Evolutionary conservation across 108 stramenopile genomes (phyloP).

Genomic region (Mediolabrus comicus): DNA sequence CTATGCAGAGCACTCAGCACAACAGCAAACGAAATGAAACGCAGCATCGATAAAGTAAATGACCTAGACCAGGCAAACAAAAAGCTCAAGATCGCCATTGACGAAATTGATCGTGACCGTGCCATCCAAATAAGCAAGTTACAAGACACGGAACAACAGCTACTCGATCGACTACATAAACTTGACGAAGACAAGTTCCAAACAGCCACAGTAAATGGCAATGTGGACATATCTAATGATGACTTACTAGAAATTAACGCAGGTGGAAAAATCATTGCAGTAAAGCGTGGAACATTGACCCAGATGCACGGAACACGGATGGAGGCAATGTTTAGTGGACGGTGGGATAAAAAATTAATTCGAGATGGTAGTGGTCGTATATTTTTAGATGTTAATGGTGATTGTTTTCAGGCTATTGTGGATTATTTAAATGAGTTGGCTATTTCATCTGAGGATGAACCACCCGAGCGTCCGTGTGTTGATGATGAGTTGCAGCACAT

Average conservation of each 20-base stretch:
- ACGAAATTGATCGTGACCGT: neutral
- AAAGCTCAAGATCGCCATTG: neutral
- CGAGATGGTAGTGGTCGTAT: conserved; percentile 17
- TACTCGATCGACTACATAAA: neutral
- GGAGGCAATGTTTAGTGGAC: conserved; percentile 27
- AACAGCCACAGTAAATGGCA: neutral
- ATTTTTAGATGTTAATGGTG: conserved; percentile 14
- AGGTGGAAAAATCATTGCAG: conserved; percentile 3
- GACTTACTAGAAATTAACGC: conserved; percentile 17
- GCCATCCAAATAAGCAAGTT: neutral
- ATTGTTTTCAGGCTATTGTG: conserved; percentile 4
- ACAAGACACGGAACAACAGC: neutral
- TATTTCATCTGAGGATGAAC: conserved; percentile 4
- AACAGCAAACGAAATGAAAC: too few species aligned
- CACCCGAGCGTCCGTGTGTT: conserved; percentile 12
- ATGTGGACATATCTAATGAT: neutral
- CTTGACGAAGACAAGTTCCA: neutral
- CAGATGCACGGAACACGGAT: conserved; percentile 12
- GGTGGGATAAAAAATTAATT: conserved; percentile 19
- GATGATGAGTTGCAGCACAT: conserved; percentile 21
- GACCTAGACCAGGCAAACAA: neutral
- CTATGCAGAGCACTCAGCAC: too few species aligned
- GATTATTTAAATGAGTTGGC: conserved; percentile 9
- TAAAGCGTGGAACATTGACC: conserved; percentile 5
- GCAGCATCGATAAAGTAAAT: neutral